Conservation (phyloP, 257 asterid genomes). For the Solanum pimpinellifolium region DNA sequence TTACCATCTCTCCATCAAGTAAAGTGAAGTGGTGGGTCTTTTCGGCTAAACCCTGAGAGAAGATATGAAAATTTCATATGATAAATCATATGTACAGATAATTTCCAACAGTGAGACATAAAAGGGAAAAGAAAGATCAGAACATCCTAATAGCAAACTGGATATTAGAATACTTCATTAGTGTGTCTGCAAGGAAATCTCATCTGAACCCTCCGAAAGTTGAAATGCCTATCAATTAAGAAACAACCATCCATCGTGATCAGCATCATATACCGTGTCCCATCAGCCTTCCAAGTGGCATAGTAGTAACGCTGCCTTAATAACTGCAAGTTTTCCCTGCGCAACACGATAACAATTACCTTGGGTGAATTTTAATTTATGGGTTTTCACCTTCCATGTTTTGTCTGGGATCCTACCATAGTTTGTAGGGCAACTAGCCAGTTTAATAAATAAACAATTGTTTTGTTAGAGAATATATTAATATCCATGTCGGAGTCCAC, state of each 20-base stretch:
- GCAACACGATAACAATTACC: neutral
- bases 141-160: neutral
- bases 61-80: conserved; percentile 2
- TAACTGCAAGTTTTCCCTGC: conserved; percentile 88
- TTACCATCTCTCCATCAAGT: conserved; percentile 98
- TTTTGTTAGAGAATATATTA: neutral
- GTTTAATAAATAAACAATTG: neutral
- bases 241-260: conserved; percentile 94
- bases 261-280: conserved; percentile 98
- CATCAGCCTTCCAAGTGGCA: conserved; percentile 99
- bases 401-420: neutral
- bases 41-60: conserved; percentile 50
- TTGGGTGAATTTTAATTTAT: neutral
- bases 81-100: neutral
- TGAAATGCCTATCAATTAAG: conserved; percentile 81
- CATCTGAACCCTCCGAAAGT: conserved; percentile 94
- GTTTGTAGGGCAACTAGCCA: neutral
- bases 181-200: conserved; percentile 75
- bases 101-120: conserved; percentile 1
- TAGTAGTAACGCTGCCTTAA: conserved; percentile 91
- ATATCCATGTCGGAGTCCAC: neutral
- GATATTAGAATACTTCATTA: conserved; percentile 49
- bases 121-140: neutral
- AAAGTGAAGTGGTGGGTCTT: conserved; percentile 80
- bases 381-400: neutral